A percentile compares a stretch with the other conserved stretches of the same genome.
Conservation (phyloP, 768 basidiomycete species). For the Butyriboletus loyo region DNA sequence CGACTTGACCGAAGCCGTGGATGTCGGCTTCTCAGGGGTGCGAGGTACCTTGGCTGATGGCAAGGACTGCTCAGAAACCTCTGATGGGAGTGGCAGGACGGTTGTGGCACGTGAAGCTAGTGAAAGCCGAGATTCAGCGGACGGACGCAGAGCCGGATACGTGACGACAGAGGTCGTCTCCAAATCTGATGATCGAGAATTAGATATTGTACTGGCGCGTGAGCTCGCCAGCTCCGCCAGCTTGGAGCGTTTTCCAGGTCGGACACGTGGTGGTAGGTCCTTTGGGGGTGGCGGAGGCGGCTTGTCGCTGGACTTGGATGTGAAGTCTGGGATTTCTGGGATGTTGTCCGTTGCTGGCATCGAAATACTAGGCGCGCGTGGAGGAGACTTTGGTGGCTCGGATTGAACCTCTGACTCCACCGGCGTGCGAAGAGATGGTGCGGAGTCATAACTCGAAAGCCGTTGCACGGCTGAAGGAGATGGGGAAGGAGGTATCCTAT, state of each 20-base stretch:
- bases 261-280: constrained; percentile 21
- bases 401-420: constrained; percentile 34
- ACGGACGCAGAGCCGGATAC: constrained; percentile 68
- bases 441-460: constrained; percentile 55
- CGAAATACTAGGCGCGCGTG: constrained; percentile 41
- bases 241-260: constrained; percentile 53
- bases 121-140: constrained; percentile 48
- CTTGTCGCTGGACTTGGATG: constrained; percentile 43
- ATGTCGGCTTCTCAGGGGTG: constrained; percentile 13
- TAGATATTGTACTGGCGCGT: constrained; percentile 48
- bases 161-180: constrained; percentile 66
- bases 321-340: constrained; percentile 53
- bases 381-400: constrained; percentile 35
- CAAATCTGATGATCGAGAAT: constrained; percentile 53
- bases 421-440: constrained; percentile 51
- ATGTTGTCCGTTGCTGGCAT: constrained; percentile 47
- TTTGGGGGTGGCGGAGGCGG: constrained; percentile 25
- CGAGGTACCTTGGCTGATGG: constrained; percentile 23
- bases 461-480: constrained; percentile 63
- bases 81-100: constrained; percentile 9
- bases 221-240: constrained; percentile 67
- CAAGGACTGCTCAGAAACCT: constrained; percentile 18
- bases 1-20: constrained; percentile 25
- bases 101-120: constrained; percentile 26
- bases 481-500: constrained; percentile 61